A percentile compares a stretch with the other conserved stretches of the same genome.
These are phyloP conservation scores for Iberis pinnata DNA, from an alignment of 345 rosid species.

Conservation along the genomic window DNA sequence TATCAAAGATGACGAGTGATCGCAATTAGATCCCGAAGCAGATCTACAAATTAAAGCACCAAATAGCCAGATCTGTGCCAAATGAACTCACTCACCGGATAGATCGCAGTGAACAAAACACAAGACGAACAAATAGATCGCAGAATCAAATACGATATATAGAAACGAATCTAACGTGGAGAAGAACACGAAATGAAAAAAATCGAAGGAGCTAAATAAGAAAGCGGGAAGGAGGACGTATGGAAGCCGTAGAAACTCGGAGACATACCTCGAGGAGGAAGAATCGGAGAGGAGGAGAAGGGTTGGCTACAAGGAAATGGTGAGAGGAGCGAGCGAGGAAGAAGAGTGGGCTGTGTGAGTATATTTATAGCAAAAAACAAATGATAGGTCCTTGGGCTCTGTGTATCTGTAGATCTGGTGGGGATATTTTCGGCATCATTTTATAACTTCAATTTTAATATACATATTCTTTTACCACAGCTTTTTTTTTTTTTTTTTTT, in stretches of 20 bases:
- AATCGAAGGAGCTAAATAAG: conserved; percentile 19
- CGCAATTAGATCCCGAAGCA: conserved; percentile 26
- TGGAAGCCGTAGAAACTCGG: conserved; percentile 30
- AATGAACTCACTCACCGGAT: conserved; percentile 9
- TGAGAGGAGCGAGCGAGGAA: conserved; percentile 26
- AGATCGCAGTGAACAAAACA: conserved; percentile 17
- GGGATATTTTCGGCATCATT: conserved; percentile 24
- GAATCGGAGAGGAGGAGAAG: conserved; percentile 30
- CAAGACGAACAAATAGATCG: neutral
- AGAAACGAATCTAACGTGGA: too few relatives aligned
- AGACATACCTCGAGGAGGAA: conserved; percentile 30
- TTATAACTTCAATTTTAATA: neutral
- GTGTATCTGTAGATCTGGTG: conserved; percentile 29
- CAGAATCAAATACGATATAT: conserved; percentile 3
- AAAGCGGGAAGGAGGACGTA: conserved; percentile 23
- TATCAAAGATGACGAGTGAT: conserved; percentile 3
- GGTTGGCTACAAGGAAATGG: conserved; percentile 16
- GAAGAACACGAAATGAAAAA: conserved; percentile 4
- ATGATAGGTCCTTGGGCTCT: conserved; percentile 16
- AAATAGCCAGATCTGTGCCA: conserved; percentile 21
- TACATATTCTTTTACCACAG: too few relatives aligned
- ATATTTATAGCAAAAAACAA: conserved; percentile 26
- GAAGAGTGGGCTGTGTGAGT: conserved; percentile 26
- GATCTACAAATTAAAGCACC: conserved; percentile 19
- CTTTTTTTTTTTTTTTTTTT: neutral